A percentile compares a stretch with the other conserved stretches of the same genome.
These are phyloP conservation scores for Citrus unshiu DNA, from an alignment of 345 rosid species.

Conservation along the genomic window DNA sequence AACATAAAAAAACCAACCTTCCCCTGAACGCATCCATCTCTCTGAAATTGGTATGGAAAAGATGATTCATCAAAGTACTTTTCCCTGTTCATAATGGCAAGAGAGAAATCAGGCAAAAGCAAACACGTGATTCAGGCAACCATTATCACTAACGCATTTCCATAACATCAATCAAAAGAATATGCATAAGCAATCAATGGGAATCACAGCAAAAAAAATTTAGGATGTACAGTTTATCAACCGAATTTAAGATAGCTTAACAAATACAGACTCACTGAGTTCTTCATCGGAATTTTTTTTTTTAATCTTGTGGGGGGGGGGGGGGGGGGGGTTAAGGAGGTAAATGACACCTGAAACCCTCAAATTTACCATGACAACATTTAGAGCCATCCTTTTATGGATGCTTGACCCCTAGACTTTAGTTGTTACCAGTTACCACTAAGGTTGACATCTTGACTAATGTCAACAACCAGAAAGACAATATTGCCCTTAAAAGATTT, in stretches of 20 bases:
- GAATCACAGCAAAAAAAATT: neutral
- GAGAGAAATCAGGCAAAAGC: neutral
- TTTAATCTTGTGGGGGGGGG: too few relatives aligned
- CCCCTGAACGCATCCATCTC: slow-evolving; percentile 79
- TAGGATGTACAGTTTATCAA: neutral
- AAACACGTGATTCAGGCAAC: neutral
- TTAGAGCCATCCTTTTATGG: neutral
- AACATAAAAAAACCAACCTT: slow-evolving; percentile 41
- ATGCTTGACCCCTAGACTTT: neutral
- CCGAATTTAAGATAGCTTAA: neutral
- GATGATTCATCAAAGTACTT: slow-evolving; percentile 78
- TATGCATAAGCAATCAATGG: neutral
- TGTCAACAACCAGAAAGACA: neutral
- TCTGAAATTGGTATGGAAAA: slow-evolving; percentile 61
- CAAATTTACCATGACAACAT: neutral
- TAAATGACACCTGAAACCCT: neutral
- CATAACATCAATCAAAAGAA: neutral
- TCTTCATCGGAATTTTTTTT: neutral
- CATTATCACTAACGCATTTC: neutral
- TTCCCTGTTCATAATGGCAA: slow-evolving; percentile 37
- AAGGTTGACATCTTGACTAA: neutral
- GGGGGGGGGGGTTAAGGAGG: neutral
- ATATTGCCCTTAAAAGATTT: neutral
- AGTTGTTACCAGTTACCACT: neutral
- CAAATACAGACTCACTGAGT: neutral